Evolutionary conservation across 2,329 filamentous ascomycete genomes (phyloP).

Genomic region (Mycosphaerella sp.): DNA sequence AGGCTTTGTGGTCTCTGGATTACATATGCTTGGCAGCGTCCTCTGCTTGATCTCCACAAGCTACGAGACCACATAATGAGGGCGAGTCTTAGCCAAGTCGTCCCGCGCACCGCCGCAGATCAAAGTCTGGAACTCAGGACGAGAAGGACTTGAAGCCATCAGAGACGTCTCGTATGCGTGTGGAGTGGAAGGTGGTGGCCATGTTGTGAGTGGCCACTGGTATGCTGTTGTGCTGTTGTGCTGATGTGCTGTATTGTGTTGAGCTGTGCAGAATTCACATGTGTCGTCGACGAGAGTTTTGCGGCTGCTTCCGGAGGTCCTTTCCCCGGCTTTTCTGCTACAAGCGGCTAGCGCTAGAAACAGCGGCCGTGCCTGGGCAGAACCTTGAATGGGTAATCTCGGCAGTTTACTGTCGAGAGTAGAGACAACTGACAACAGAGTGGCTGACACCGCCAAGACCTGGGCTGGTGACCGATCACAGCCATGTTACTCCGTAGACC

Average conservation of each 20-base stretch:
- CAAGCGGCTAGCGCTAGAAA: too few relatives aligned
- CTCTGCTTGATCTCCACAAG: neutral
- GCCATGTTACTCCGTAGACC: too few relatives aligned
- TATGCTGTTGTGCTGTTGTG: neutral
- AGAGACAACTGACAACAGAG: too few relatives aligned
- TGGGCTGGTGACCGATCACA: too few relatives aligned
- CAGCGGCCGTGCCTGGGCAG: too few relatives aligned
- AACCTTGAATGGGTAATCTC: too few relatives aligned
- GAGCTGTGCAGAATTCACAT: neutral
- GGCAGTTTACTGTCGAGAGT: too few relatives aligned
- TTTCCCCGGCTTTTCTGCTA: too few relatives aligned
- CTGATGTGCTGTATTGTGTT: too few relatives aligned
- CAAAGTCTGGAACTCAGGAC: neutral
- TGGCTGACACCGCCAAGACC: too few relatives aligned
- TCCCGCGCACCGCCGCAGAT: neutral
- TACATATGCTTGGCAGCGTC: neutral
- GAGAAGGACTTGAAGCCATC: neutral
- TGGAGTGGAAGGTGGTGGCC: neutral
- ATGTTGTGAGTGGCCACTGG: neutral
- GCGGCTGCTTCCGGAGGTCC: too few relatives aligned
- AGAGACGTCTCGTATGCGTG: neutral
- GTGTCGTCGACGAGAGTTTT: neutral
- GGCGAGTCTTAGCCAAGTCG: neutral
- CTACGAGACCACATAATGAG: constrained; percentile 4
- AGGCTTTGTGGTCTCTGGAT: neutral